These are phyloP conservation scores for Penicillium parvum DNA, from an alignment of 495 filamentous ascomycete species.

Conservation along the genomic window DNA sequence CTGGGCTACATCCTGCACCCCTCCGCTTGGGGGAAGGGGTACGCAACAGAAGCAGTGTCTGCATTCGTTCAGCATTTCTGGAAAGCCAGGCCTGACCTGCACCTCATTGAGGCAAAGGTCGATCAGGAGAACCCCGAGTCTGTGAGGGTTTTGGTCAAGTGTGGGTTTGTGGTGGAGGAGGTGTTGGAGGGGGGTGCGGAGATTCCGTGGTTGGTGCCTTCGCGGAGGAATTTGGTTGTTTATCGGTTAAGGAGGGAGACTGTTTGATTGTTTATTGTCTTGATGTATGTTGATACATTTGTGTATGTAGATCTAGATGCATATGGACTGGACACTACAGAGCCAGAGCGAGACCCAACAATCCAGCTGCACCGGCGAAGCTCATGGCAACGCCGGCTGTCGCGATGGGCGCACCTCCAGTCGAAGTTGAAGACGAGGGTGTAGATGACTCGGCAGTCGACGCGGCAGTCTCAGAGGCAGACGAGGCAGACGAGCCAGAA, in stretches of 20 bases:
- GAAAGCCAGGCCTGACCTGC: not conserved
- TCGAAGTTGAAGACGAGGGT: slow-evolving; percentile 7
- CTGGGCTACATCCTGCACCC: slow-evolving; percentile 5
- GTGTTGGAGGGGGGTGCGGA: slow-evolving; percentile 1
- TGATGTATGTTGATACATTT: slow-evolving; percentile 2
- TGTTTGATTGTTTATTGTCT: too few relatives aligned
- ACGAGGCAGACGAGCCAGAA: slow-evolving; percentile 7
- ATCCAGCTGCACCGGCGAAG: slow-evolving; percentile 8
- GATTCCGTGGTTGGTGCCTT: not conserved
- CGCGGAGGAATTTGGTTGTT: not conserved
- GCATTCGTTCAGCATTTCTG: slow-evolving; percentile 2
- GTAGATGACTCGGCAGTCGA: too few relatives aligned
- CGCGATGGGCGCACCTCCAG: slow-evolving; percentile 9
- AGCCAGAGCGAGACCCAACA: slow-evolving; percentile 23
- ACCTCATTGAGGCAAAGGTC: slow-evolving; percentile 5
- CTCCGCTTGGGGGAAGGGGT: slow-evolving; percentile 5
- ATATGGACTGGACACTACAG: slow-evolving; percentile 10
- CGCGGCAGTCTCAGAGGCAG: not conserved
- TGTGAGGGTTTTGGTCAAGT: not conserved
- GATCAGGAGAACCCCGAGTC: not conserved
- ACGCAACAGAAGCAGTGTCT: slow-evolving; percentile 2
- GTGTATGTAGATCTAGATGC: not conserved
- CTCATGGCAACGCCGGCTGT: slow-evolving; percentile 18
- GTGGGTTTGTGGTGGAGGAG: slow-evolving; percentile 5
- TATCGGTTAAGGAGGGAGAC: slow-evolving; percentile 1